Base-by-base conservation (phyloP, 805 yeast species). In the Suhomyces vadensis region DNA sequence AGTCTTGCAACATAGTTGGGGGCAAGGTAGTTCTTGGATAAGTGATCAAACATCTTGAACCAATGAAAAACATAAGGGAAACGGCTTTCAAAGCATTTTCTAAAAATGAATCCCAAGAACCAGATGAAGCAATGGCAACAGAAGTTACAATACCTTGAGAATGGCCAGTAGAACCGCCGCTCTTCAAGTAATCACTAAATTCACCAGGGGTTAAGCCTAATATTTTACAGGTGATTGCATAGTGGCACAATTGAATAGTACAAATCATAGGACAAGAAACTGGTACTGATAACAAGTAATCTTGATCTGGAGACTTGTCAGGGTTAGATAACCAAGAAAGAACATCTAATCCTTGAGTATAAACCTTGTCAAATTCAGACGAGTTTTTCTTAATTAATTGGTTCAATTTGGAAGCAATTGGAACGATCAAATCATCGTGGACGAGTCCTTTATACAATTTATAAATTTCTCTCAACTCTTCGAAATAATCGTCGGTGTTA, bases 181-280 rank as follows among this genome's bases (percentile, higher is more conserved):
- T 36, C 41, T 74, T 65, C 44, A 92, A 71, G 55, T 77, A 68
- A 43, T 75, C 64, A 69, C 90, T 79, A 55, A 94, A 75, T 69
- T 88, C 86, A 56, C 97, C 97, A 35, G 99, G 99, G 49, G 88
- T 80, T 53, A 83, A 72, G 53, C 96, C 96, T 54, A 92, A 76
- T 35, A 87, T 77, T 65, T 83, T 83, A 59, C 95, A 85, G 39
- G 97, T 84, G 54, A 92, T 81, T 47, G 92, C 89, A 65, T 85
- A 92, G 73, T 94, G 97, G 56, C 92, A 85, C 61, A 94, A 78
- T 73, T 94, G 99, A 63, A 92, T 90, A 43, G 91, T 85, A 73
- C 97, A 94, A 61, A 94, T 94, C 61, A 92, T 78, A n/a, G 99
- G 99, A 68, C 97, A 92, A 23, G 95, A 85, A 35, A 94, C 89